phyloP scores from a whole-genome alignment of 2,329 filamentous ascomycete species.

The Penicillium fuscoglaucum region DNA sequence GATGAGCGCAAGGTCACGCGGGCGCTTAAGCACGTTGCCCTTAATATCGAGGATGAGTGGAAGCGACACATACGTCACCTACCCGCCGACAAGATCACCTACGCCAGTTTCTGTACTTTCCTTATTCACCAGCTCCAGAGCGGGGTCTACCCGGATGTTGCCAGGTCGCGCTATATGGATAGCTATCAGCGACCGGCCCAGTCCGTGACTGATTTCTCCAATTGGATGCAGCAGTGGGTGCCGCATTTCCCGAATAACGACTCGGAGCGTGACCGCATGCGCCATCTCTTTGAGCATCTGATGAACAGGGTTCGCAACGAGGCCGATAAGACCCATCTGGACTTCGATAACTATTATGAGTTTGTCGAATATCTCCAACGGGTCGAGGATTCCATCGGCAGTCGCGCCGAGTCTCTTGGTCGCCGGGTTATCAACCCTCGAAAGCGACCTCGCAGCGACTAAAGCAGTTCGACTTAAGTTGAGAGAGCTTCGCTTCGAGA shows the following conservation, averaged over 20 bases:
- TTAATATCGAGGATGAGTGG: constrained; percentile 10
- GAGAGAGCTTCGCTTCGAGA: background rate
- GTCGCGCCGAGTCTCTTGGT: background rate
- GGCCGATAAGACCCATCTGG: constrained; percentile 7
- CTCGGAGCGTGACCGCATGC: constrained; percentile 12
- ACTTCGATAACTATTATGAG: constrained; percentile 13
- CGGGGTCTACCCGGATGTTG: background rate
- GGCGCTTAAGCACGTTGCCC: constrained; percentile 7
- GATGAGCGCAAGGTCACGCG: constrained; percentile 8
- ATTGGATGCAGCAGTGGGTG: constrained; percentile 10
- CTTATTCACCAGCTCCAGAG: constrained; percentile 11
- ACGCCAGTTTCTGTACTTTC: constrained; percentile 15
- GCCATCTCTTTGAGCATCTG: constrained; percentile 16
- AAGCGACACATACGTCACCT: constrained; percentile 1
- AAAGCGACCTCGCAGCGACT: constrained; percentile 6
- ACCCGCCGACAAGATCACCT: constrained; percentile 3
- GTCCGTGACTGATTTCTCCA: constrained; percentile 11
- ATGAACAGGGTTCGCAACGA: background rate
- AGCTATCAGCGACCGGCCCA: constrained; percentile 6
- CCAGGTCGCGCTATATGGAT: constrained; percentile 4
- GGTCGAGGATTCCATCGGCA: constrained; percentile 4
- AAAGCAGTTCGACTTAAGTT: constrained; percentile 1
- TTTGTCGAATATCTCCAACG: constrained; percentile 10
- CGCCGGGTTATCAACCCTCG: constrained; percentile 4
- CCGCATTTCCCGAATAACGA: constrained; percentile 8